Conservation (phyloP, 176 grass and related monocot genomes). For the Lolium rigidum region DNA sequence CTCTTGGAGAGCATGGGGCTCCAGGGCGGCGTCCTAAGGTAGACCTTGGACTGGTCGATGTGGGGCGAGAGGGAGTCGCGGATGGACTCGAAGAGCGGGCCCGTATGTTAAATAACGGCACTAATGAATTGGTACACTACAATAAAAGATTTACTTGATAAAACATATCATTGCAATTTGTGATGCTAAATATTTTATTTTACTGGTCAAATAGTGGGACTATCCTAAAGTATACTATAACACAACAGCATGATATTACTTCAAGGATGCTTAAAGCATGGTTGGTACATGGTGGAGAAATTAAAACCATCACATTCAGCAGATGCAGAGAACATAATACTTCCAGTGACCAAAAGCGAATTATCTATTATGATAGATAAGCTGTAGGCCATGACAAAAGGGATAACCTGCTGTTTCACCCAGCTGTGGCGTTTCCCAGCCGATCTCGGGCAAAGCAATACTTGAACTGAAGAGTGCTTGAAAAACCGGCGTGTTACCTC, state of each 20-base stretch:
- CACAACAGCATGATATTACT: background rate
- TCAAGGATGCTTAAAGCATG: slow-evolving; percentile 1
- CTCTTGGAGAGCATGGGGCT: too few species aligned
- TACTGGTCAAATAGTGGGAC: background rate
- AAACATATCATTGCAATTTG: background rate
- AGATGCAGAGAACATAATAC: background rate
- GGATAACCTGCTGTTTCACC: slow-evolving; percentile 79
- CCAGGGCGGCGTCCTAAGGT: too few species aligned
- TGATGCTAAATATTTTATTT: slow-evolving; percentile 3
- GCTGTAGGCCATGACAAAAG: slow-evolving; percentile 18
- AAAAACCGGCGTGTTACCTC: slow-evolving; percentile 88
- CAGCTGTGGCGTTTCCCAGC: slow-evolving; percentile 78
- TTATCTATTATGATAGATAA: slow-evolving; percentile 24
- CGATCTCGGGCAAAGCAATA: slow-evolving; percentile 79
- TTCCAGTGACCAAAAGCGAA: slow-evolving; percentile 7
- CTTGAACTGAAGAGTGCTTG: slow-evolving; percentile 91
- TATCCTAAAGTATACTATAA: background rate
- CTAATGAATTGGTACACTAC: slow-evolving; percentile 27
- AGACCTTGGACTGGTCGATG: too few species aligned
- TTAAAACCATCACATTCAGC: background rate
- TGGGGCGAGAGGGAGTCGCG: too few species aligned
- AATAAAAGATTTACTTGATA: background rate
- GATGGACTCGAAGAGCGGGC: too few species aligned
- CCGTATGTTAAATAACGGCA: slow-evolving; percentile 39
- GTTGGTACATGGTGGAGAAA: slow-evolving; percentile 6